These are phyloP conservation scores for Globisporangium alternatum DNA, from an alignment of 352 stramenopile species.

Conservation along the genomic window DNA sequence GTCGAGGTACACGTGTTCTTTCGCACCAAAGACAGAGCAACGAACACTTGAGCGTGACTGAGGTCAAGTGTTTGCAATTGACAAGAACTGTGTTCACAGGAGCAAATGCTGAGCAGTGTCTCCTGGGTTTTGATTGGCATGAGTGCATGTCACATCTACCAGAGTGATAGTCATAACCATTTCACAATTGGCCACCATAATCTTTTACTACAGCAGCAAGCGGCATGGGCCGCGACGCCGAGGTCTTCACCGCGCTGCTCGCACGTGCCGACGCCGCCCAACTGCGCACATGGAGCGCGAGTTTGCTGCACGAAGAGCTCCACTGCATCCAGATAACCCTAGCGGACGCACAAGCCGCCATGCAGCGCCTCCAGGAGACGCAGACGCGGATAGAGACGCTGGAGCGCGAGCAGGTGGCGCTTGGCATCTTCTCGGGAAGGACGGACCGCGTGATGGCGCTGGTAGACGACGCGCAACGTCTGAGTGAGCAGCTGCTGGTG, in stretches of 20 bases:
- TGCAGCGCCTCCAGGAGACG: neutral
- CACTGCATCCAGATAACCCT: neutral
- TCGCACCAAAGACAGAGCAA: no score
- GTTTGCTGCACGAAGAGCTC: neutral
- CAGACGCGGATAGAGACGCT: neutral
- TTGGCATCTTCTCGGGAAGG: slow-evolving; percentile 1
- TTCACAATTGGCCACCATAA: neutral
- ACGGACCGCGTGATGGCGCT: neutral
- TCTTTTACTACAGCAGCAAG: neutral
- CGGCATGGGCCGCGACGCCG: neutral
- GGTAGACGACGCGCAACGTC: neutral
- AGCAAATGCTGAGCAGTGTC: no score
- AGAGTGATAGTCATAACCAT: neutral
- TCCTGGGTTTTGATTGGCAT: neutral
- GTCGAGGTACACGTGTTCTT: no score
- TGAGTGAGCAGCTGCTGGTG: neutral
- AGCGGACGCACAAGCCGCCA: neutral
- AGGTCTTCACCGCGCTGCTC: neutral
- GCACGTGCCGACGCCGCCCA: neutral
- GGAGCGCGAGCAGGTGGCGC: neutral
- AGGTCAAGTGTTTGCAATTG: no score
- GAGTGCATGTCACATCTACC: neutral
- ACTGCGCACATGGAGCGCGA: neutral
- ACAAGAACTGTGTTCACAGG: no score
- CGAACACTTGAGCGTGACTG: no score